Base-by-base conservation (phyloP, 192 early-diverging fungal species). In the Phlyctochytrium arcticum region DNA sequence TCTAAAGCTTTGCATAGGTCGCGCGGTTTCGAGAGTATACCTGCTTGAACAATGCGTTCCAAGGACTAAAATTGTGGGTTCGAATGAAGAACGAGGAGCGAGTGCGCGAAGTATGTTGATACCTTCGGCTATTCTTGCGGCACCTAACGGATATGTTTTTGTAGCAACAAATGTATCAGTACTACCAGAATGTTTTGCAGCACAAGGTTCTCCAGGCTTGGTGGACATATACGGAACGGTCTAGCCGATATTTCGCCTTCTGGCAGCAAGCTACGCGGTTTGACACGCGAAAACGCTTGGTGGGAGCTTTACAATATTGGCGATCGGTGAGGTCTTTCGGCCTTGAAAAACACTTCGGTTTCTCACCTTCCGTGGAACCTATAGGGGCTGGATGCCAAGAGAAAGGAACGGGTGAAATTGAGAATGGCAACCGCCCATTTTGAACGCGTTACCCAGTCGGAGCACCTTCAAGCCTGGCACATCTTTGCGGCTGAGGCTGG, bases 181-280 rank as follows among this genome's bases (percentile, higher is more conserved):
- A 44, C 21, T 19, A 19, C 15, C 12, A 44, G 12, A n/a, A 12
- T 44, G 39, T 2, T 2, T 12, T 44, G 39, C 15, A 12, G 12
- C 39, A 2, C 21, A 44, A 44, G 21, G 39, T 44, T 12, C 19
- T 66, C 6, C 53, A 29, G 10, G 64, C 64, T 23, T 66, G 64
- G 64, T 66, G 64, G 64, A 15, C 44, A 10, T 66, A 58, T 34
- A 46, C 55, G 27, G 55, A 57, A 27, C 54, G 44, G 48, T 33
- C 64, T 23, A 48, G 19, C 27, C 55, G 32, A 7, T 17, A 44
- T 47, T 42, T 66, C 54, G 27, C 44, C n/a, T 21, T 17, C 6
- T 66, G 64, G 64, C 64, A 33, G n/a, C 8, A 27, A 24, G 64
- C 54, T 12, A 54, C 57, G 5, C 53, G 54, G 12, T 37, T n/a